Evolutionary conservation across 306 rosid species (phyloP), one percentile per base, ranked within the genome.

Genomic region (Begonia peltatifolia): DNA sequence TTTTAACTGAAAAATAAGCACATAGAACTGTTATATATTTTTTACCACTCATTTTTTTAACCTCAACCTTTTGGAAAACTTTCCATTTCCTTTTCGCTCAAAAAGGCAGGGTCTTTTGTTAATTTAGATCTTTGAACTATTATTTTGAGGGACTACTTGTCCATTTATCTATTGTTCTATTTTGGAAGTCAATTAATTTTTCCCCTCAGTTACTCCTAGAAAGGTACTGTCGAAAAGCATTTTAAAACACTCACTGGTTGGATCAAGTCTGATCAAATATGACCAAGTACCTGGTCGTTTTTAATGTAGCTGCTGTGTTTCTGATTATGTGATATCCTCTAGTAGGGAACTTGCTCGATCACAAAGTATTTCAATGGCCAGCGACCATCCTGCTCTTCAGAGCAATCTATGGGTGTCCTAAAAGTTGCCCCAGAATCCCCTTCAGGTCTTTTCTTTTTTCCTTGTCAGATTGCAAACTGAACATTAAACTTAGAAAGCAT

Each of bases 321-420:
- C 58, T 61, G 54, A 66, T 68, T 54, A 14, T 66, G 52, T 53
- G 8, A 43, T 17, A 14, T 6, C 9, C 46, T 72, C 14, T 53
- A 43, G 58, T 63, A 90, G 97, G 95, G 95, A 58, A 85, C 84
- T 22, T 73, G 72, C 71, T 76, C 95, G 42, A 90, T 90, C 70
- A 75, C 43, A 65, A 82, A 85, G 67, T 90, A 85, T 79, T 83
- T 90, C 46, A 70, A 75, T 53, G 82, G 84, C 67, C 65, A 55
- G 52, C n/a, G 52, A 63, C 62, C 63, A 16, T 64, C 74, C 44
- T 11, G 64, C 68, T 55, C 77, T 23, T 62, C 67, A 38, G 76
- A 70, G 62, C 79, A 70, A 49, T 46, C 70, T 71, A 63, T 44
- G 59, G 44, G 46, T 43, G 43, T 63, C 47, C 74, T 69, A 47